Base-by-base conservation (phyloP, 805 yeast genomes). In the Cyberlindnera japonica region DNA sequence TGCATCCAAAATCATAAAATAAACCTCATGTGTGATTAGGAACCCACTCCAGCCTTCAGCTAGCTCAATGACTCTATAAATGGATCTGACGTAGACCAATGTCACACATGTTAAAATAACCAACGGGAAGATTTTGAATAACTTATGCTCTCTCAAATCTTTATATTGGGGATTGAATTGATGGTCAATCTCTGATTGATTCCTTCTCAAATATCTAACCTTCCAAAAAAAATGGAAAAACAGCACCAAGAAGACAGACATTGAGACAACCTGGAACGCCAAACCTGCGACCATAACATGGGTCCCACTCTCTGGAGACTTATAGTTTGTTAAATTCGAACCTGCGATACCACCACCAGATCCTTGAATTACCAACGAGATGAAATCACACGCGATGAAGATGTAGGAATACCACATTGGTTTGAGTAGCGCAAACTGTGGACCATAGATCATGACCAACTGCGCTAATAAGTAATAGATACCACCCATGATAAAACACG, bases 401-500 rank as follows among this genome's bases (percentile, higher is more conserved):
- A 83, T 64, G 40, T 75, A 72, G 1, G 89, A 73, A 54, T 79
- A 80, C 53, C 67, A 67, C 68, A 75, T 68, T 7, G 90, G 89
- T 43, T 63, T 67, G 24, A 75, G 45, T 3, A 63, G 22, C 0
- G 89, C 77, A 48, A 63, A 79, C 14, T 64, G 58, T 40, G 67
- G 63, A 3, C 87, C 86, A 53, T 77, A 79, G 2, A 85, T 58
- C 40, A 81, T 77, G 37, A 80, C 67, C 34, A 83, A 50, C 62
- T 84, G 82, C 5, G 84, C 88, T 43, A 87, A 63, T 40, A 79
- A 67, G 52, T 74, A 82, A 63, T 88, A 88, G 4, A 87, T 68
- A 3, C 91, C 95, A 4, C 83, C 95, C 85, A 84, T 83, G 32
- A 84, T 65, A 58, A 88, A 83, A 16, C 85, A 86, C 0, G 96